Percentiles rank a stretch among this genome's conserved stretches.
Conservation (phyloP, 768 basidiomycete species). For the Grammothele lineata region DNA sequence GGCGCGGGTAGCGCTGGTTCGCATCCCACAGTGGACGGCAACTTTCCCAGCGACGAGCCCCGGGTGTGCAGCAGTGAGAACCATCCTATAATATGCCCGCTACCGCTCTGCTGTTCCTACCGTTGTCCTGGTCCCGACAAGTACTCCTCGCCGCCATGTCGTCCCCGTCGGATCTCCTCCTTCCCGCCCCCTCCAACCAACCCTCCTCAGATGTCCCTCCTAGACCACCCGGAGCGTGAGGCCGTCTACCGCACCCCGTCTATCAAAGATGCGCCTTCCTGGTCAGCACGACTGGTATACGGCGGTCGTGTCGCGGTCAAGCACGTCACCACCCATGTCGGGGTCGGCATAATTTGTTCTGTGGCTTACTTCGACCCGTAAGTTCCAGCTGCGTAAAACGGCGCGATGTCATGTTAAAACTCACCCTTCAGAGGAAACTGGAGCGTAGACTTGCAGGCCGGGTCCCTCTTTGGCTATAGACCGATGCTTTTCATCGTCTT, state of each 20-base stretch:
- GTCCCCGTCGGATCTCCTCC: conserved; percentile 4
- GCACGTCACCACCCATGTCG: conserved; percentile 36
- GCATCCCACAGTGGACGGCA: conserved; percentile 11
- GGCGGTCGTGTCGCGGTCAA: conserved; percentile 1
- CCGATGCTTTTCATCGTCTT: conserved; percentile 77
- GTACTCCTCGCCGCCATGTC: conserved; percentile 16
- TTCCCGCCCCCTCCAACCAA: neutral
- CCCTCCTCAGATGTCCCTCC: conserved; percentile 12
- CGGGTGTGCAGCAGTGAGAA: conserved; percentile 17
- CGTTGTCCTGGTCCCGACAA: conserved; percentile 22
- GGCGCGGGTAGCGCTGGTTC: conserved; percentile 3
- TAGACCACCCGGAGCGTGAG: conserved; percentile 17
- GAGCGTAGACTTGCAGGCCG: conserved; percentile 87
- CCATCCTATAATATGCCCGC: conserved; percentile 12
- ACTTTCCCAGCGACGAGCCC: conserved; percentile 10
- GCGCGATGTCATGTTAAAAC: neutral
- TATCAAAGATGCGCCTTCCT: conserved; percentile 1
- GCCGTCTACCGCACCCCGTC: conserved; percentile 5
- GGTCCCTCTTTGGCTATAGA: conserved; percentile 81
- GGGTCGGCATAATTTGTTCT: conserved; percentile 81
- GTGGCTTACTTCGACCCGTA: conserved; percentile 90
- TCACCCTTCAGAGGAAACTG: conserved; percentile 63
- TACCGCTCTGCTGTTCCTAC: conserved; percentile 22
- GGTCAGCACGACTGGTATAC: conserved; percentile 1
- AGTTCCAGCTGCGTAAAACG: conserved; percentile 4